Percentiles rank a stretch among this genome's conserved stretches.
These are phyloP conservation scores for Tetrahymena borealis DNA, from an alignment of 73 alveolate genomes.

Conservation along the genomic window DNA sequence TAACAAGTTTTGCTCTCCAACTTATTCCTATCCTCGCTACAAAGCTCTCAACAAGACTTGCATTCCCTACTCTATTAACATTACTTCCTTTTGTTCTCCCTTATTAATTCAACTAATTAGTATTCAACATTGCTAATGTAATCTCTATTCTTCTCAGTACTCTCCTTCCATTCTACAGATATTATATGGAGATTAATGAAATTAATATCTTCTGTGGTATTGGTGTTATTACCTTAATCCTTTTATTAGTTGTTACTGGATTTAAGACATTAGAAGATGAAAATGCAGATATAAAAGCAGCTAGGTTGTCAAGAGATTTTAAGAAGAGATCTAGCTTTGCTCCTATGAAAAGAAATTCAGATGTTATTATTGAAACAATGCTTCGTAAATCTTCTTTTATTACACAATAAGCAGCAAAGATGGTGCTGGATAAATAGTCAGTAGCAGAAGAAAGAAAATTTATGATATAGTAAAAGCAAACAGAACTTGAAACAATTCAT, in stretches of 20 bases:
- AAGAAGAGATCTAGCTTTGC: neutral
- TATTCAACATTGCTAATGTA: neutral
- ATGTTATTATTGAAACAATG: neutral
- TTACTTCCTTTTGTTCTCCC: neutral
- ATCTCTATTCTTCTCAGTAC: neutral
- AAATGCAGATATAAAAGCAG: neutral
- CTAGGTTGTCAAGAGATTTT: neutral
- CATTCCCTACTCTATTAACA: neutral
- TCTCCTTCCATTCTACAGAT: slow-evolving; percentile 1
- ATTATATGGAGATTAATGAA: neutral
- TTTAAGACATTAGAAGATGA: neutral
- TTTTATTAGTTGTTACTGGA: neutral
- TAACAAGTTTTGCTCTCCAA: neutral
- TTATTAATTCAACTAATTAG: neutral
- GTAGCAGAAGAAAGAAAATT: neutral
- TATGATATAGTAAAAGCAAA: neutral
- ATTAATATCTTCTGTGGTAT: neutral
- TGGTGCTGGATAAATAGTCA: neutral
- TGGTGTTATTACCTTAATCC: neutral
- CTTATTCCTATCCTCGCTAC: neutral
- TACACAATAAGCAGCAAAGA: neutral
- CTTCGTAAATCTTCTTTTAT: neutral
- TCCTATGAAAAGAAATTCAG: neutral
- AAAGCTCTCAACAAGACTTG: neutral
- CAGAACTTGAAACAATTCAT: neutral